These are phyloP conservation scores for Vachellia pachyceras DNA, from an alignment of 306 rosid genomes.

Conservation along the genomic window DNA sequence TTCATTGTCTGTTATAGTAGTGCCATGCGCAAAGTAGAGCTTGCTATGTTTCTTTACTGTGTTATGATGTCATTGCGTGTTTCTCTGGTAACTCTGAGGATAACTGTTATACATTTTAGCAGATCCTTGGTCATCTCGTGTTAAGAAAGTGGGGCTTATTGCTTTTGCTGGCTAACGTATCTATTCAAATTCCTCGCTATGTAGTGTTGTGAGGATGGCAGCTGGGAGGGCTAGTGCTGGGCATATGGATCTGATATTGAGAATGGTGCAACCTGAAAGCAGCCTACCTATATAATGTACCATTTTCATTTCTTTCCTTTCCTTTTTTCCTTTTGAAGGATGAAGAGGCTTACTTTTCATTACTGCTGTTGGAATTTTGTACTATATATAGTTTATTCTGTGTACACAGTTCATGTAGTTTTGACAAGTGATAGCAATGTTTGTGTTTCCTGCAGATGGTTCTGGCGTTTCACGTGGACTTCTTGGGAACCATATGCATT, in stretches of 20 bases:
- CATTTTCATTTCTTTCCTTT: background rate
- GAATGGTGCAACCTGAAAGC: background rate
- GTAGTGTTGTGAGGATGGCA: slow-evolving; percentile 25
- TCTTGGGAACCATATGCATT: slow-evolving; percentile 28
- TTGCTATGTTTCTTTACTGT: slow-evolving; percentile 27
- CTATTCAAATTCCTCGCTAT: slow-evolving; percentile 30
- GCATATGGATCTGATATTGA: background rate
- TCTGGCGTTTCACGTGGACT: slow-evolving; percentile 32
- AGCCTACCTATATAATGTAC: background rate
- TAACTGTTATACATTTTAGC: background rate
- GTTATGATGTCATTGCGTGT: background rate
- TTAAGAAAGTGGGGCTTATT: background rate
- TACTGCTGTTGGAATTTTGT: slow-evolving; percentile 7
- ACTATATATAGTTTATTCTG: background rate
- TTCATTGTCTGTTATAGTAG: slow-evolving; percentile 20
- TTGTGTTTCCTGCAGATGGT: slow-evolving; percentile 49
- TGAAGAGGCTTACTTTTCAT: slow-evolving; percentile 6
- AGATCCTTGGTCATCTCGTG: background rate
- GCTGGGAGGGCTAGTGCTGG: slow-evolving; percentile 15
- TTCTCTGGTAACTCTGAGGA: background rate
- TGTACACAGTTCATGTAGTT: background rate
- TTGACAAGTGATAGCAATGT: background rate
- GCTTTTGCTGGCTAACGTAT: slow-evolving; percentile 5
- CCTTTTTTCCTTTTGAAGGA: too few relatives aligned
- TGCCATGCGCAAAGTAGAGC: background rate